Conservation (phyloP, 768 basidiomycete genomes). For the Lenzites betulinus region DNA sequence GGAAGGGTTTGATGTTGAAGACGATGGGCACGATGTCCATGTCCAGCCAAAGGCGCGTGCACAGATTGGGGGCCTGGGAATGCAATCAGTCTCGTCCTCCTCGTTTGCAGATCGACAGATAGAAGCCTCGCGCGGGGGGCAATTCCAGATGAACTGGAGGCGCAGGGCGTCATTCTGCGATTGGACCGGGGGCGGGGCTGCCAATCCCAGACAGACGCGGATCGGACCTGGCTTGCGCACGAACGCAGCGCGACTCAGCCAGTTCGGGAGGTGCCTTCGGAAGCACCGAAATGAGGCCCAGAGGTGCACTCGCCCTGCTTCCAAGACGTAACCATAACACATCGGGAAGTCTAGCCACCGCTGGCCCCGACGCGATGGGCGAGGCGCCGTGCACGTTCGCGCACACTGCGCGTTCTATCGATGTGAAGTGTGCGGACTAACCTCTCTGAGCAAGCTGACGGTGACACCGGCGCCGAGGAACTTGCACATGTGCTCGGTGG, state of each 20-base stretch:
- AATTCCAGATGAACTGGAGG: neutral
- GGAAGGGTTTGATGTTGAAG: constrained; percentile 83
- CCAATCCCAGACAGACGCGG: constrained; percentile 4
- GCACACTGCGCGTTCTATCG: neutral
- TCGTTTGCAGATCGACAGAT: neutral
- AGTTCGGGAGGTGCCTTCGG: neutral
- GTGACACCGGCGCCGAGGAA: constrained; percentile 85
- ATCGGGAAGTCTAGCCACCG: constrained; percentile 4
- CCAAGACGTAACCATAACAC: constrained; percentile 11
- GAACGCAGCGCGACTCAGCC: neutral
- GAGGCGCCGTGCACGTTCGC: neutral
- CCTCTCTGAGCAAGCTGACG: constrained; percentile 68
- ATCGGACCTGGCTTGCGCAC: neutral
- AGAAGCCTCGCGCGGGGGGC: neutral
- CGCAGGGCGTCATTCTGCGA: neutral
- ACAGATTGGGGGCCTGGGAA: constrained; percentile 71
- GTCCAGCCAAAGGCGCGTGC: constrained; percentile 82
- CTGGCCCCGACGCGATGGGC: neutral
- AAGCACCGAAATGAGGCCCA: constrained; percentile 10
- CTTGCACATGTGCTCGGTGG: constrained; percentile 78
- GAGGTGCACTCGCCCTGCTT: neutral
- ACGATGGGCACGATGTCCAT: constrained; percentile 83
- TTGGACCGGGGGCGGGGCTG: neutral
- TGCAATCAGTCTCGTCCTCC: constrained; percentile 20
- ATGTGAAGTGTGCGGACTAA: constrained; percentile 29